Conservation (phyloP, 73 alveolate genomes). For the Halteria grandinella region DNA sequence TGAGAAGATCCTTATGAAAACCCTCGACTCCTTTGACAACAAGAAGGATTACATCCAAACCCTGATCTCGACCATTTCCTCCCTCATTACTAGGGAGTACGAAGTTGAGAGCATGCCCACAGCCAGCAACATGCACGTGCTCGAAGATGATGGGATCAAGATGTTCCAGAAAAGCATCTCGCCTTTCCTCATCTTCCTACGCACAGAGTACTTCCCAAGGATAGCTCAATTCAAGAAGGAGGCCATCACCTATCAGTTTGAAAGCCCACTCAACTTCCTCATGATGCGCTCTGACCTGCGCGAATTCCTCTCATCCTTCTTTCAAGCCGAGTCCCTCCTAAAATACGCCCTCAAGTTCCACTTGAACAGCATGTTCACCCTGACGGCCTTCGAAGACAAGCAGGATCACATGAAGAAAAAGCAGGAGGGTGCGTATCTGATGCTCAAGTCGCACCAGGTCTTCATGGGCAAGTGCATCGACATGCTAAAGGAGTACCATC, state of each 20-base stretch:
- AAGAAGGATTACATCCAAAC: too few relatives aligned
- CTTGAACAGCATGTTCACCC: constrained; percentile 11
- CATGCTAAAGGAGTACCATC: constrained; percentile 30
- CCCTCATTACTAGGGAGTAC: too few relatives aligned
- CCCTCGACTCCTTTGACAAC: too few relatives aligned
- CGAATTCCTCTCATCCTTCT: constrained; percentile 12
- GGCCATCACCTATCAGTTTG: constrained; percentile 11
- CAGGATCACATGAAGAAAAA: neutral
- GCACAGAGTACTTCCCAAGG: constrained; percentile 20
- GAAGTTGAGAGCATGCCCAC: too few relatives aligned
- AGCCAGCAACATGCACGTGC: too few relatives aligned
- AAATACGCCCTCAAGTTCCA: constrained; percentile 6
- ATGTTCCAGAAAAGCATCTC: too few relatives aligned
- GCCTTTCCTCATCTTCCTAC: too few relatives aligned
- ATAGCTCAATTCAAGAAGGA: constrained; percentile 19
- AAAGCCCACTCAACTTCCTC: constrained; percentile 41
- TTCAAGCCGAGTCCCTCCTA: constrained; percentile 10
- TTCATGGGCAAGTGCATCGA: constrained; percentile 7
- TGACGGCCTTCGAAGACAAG: neutral
- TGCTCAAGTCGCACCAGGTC: neutral
- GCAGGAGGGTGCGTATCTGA: constrained; percentile 8
- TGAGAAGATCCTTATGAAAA: too few relatives aligned
- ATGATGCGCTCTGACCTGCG: constrained; percentile 36
- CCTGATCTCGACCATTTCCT: too few relatives aligned
- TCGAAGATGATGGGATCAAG: too few relatives aligned